Evolutionary conservation across 345 rosid species (phyloP).

Genomic region (Trapa incisa): DNA sequence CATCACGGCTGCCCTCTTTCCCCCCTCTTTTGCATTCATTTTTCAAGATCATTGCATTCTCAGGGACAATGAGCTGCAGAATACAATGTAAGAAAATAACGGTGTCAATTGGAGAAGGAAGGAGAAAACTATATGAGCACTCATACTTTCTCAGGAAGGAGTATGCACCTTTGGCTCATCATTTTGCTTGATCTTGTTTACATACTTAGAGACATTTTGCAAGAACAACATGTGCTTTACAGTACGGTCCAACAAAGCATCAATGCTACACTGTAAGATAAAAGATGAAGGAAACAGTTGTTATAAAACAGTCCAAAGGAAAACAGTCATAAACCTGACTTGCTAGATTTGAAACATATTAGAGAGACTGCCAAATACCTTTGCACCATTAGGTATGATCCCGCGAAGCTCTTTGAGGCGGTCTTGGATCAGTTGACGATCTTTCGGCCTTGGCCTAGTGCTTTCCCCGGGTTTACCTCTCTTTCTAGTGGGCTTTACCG

Average conservation of each 20-base stretch:
- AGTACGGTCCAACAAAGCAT: slow-evolving; percentile 66
- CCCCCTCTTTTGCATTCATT: slow-evolving; percentile 12
- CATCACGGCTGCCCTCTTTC: slow-evolving; percentile 21
- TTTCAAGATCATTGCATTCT: slow-evolving; percentile 19
- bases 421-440: slow-evolving; percentile 92
- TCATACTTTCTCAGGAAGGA: background rate
- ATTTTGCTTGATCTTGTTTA: slow-evolving; percentile 59
- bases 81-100: background rate
- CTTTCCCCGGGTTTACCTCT: slow-evolving; percentile 86
- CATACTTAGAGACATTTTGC: slow-evolving; percentile 73
- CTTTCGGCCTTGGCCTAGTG: slow-evolving; percentile 82
- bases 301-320: background rate
- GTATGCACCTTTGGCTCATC: slow-evolving; percentile 53
- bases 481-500: slow-evolving; percentile 37
- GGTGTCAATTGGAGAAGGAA: background rate
- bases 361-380: slow-evolving; percentile 33
- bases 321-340: background rate
- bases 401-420: slow-evolving; percentile 78
- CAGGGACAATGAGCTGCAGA: slow-evolving; percentile 28
- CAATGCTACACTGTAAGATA: slow-evolving; percentile 71
- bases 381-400: slow-evolving; percentile 70
- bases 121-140: slow-evolving; percentile 1
- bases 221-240: slow-evolving; percentile 80
- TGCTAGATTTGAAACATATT: slow-evolving; percentile 2
- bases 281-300: slow-evolving; percentile 8